These are phyloP conservation scores for Ophiosphaerella narmari DNA, from an alignment of 2,329 filamentous ascomycete genomes.

Conservation along the genomic window DNA sequence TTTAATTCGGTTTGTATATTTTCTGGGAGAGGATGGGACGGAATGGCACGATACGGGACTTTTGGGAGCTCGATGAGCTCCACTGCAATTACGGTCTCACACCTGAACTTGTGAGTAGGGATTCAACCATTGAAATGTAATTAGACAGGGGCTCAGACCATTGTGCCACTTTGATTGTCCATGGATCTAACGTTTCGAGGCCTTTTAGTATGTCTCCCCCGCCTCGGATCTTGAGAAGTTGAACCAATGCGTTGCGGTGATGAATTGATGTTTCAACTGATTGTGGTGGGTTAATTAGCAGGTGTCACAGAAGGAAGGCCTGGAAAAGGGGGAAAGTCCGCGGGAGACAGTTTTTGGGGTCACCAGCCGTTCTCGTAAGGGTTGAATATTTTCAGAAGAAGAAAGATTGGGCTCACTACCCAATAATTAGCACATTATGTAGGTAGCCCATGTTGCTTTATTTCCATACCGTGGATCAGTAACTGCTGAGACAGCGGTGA, in stretches of 20 bases:
- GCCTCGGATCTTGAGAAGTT: conserved; percentile 18
- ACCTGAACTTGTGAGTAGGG: conserved; percentile 10
- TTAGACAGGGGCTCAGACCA: conserved; percentile 14
- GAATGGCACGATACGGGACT: conserved; percentile 14
- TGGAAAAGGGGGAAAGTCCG: too few species aligned
- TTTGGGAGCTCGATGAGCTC: conserved; percentile 16
- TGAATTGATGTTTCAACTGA: conserved; percentile 14
- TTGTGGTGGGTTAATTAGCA: too few species aligned
- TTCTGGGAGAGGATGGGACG: conserved; percentile 7
- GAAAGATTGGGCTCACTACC: too few species aligned
- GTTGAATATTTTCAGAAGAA: too few species aligned
- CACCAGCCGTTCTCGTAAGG: too few species aligned
- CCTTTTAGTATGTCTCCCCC: conserved; percentile 20
- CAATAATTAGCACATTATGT: too few species aligned
- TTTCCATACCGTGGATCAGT: conserved; percentile 12
- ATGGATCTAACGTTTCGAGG: conserved; percentile 10
- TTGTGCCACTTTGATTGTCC: conserved; percentile 19
- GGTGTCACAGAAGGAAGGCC: too few species aligned
- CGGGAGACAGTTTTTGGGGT: too few species aligned
- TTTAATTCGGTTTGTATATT: conserved; percentile 8
- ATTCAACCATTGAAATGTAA: not conserved
- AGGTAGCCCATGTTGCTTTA: too few species aligned
- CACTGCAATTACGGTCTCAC: conserved; percentile 26
- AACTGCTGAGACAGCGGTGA: conserved; percentile 24
- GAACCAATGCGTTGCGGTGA: conserved; percentile 26